Percentiles rank a stretch among this genome's conserved stretches.
phyloP scores from a whole-genome alignment of 495 filamentous ascomycete genomes.

The Trichoderma erinaceum region DNA sequence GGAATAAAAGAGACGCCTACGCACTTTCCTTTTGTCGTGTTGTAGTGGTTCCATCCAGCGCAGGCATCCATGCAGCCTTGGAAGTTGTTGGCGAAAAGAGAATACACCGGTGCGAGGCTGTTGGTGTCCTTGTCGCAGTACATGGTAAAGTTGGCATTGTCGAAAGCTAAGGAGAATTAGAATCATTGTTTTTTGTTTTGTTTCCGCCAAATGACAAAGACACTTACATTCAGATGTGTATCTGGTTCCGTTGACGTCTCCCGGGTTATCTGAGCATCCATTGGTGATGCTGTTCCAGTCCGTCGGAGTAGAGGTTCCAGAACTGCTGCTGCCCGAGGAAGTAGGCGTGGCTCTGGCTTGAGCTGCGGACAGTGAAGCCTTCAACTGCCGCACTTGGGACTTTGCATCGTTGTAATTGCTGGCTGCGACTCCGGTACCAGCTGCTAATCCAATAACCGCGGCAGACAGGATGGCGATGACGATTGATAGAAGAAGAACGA shows the following conservation, averaged over 20 bases:
- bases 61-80: constrained; percentile 43
- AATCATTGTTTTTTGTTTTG: background rate
- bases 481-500: constrained; percentile 37
- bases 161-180: constrained; percentile 26
- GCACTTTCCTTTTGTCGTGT: constrained; percentile 33
- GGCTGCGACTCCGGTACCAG: constrained; percentile 37
- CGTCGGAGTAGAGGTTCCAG: constrained; percentile 15
- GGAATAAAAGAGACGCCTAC: constrained; percentile 39
- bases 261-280: constrained; percentile 31
- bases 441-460: constrained; percentile 39
- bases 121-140: constrained; percentile 37
- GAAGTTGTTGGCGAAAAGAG: constrained; percentile 37
- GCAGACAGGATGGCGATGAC: constrained; percentile 36
- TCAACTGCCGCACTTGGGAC: constrained; percentile 25
- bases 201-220: background rate
- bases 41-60: constrained; percentile 35
- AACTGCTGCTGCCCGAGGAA: constrained; percentile 16
- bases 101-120: constrained; percentile 23
- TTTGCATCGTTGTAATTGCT: constrained; percentile 34
- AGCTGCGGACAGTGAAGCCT: constrained; percentile 17
- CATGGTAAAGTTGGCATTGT: constrained; percentile 29
- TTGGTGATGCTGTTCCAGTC: constrained; percentile 27
- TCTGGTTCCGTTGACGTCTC: constrained; percentile 25
- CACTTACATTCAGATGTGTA: constrained; percentile 23
- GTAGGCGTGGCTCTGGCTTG: constrained; percentile 20